Percentiles rank a stretch among this genome's conserved stretches.
These are phyloP conservation scores for Helotiales sp. DNA, from an alignment of 2,329 filamentous ascomycete genomes.

Conservation along the genomic window DNA sequence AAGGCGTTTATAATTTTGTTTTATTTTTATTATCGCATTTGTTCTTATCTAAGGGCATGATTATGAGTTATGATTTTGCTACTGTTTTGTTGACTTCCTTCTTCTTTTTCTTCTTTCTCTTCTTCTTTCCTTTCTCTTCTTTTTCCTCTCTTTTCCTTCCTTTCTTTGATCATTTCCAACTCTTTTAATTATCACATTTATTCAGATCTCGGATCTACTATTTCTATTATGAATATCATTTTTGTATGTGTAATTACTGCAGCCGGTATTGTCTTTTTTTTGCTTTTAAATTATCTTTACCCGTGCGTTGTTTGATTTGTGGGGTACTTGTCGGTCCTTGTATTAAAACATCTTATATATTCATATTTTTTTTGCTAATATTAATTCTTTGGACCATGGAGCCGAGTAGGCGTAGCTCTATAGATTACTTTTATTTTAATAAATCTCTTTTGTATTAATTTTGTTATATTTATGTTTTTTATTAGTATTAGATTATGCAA, in stretches of 20 bases:
- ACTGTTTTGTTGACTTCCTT: neutral
- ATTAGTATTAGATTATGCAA: neutral
- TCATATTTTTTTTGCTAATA: neutral
- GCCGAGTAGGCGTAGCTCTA: constrained; percentile 3
- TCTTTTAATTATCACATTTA: neutral
- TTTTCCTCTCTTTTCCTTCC: neutral
- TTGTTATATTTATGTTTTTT: neutral
- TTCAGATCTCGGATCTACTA: neutral
- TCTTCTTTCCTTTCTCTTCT: neutral
- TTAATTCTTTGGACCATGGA: neutral
- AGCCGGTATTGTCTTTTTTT: neutral
- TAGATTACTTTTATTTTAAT: constrained; percentile 1
- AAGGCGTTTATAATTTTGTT: neutral
- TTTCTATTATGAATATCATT: constrained; percentile 2
- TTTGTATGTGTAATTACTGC: neutral
- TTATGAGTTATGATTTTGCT: constrained; percentile 4
- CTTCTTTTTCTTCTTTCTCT: neutral
- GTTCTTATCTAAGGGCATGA: neutral
- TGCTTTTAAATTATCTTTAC: neutral
- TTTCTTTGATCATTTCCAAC: neutral
- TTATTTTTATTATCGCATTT: neutral
- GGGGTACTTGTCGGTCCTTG: constrained; percentile 2
- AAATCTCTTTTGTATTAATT: constrained; percentile 4
- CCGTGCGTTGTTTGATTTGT: constrained; percentile 2
- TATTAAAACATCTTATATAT: constrained; percentile 1